These are phyloP conservation scores for Suillus decipiens DNA, from an alignment of 768 basidiomycete genomes.

Conservation along the genomic window DNA sequence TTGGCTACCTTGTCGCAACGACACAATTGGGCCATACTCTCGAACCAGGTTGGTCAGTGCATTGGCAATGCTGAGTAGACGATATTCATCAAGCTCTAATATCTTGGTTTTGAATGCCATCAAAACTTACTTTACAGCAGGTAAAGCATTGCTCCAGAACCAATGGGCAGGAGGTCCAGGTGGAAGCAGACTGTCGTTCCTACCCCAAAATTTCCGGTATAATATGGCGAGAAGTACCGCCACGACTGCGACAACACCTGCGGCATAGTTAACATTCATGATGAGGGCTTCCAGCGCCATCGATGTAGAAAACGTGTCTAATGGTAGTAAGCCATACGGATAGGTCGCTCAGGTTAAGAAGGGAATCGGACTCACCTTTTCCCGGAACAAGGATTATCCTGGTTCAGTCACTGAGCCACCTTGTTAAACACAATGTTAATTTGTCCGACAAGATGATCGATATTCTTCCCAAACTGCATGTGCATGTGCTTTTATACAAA, in stretches of 20 bases:
- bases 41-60: slow-evolving; percentile 52
- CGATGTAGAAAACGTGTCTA: slow-evolving; percentile 21
- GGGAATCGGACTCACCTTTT: no score
- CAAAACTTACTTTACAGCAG: not conserved
- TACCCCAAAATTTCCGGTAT: not conserved
- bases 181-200: not conserved
- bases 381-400: no score
- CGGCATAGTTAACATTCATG: slow-evolving; percentile 42
- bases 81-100: not conserved
- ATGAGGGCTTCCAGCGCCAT: slow-evolving; percentile 13
- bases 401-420: no score
- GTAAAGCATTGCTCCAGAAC: not conserved
- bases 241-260: slow-evolving; percentile 44
- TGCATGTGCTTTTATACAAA: no score
- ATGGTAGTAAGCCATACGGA: slow-evolving; percentile 32
- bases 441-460: no score
- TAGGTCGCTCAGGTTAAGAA: slow-evolving; percentile 9
- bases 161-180: not conserved
- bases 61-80: slow-evolving; percentile 8
- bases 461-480: no score
- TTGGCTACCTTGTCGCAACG: slow-evolving; percentile 46
- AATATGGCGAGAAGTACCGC: not conserved
- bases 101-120: not conserved
- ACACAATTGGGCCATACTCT: slow-evolving; percentile 56
- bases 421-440: no score